A percentile compares a stretch with the other conserved stretches of the same genome.
Evolutionary conservation across 306 rosid genomes (phyloP).

Genomic region (Malus domestica): ASM211411v1 NC_041797.1:16706501-16707000

Average conservation of each 20-base stretch:
- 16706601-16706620: neutral
- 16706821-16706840: slow-evolving; percentile 23
- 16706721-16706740: slow-evolving; percentile 45
- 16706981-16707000: neutral
- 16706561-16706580: neutral
- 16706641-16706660: slow-evolving; percentile 40
- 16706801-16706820: slow-evolving; percentile 25
- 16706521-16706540: neutral
- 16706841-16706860: neutral
- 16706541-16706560: neutral
- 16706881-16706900: no score
- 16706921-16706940: neutral
- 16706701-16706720: slow-evolving; percentile 30
- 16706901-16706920: neutral
- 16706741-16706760: slow-evolving; percentile 54
- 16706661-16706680: slow-evolving; percentile 11
- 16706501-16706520: neutral
- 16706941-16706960: neutral
- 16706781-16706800: slow-evolving; percentile 63
- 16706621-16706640: slow-evolving; percentile 38
- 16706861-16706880: neutral
- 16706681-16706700: slow-evolving; percentile 47
- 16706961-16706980: neutral
- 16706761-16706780: slow-evolving; percentile 14
- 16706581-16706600: slow-evolving; percentile 17